Evolutionary conservation across 148 eudicot species (phyloP), one percentile per base, ranked within the genome.

Genomic region (Cornus kousa): DNA sequence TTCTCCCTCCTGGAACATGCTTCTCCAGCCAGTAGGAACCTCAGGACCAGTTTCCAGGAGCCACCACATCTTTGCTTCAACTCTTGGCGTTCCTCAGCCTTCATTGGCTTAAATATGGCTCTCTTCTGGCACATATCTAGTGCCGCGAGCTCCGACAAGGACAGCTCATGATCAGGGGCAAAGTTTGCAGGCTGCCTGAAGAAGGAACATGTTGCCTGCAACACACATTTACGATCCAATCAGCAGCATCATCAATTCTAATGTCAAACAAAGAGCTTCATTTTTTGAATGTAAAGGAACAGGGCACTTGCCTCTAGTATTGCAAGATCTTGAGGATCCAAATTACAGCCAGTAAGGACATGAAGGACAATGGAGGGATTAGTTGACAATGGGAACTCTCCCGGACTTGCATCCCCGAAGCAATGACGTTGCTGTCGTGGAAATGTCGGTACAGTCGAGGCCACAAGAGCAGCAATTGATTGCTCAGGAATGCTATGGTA

Each of bases 171-270:
- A 80, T 90, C 98, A 53, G 98, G 99, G 80, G 89, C 82, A 79
- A 91, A 91, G 74, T 90, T 82, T 35, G 97, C 99, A 55, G 97
- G 97, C 74, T 93, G 91, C 86, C 90, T 89, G 79, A 95, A 93
- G 89, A 95, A 95, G 67, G 91, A 87, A 81, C 99, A 91, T 16
- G 99, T 95, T 4, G 94, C 97, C 99, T 95, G 91, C 83, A 85
- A 84, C 67, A 81, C 74, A 83, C 64, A 39, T 72, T 71, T 66
- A 57, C 77, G 82, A 77, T 80, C 81, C 90, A 89, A 88, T 90
- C 92, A 95, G 96, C 90, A 86, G 96, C 87, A 91, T 78, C 89
- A 95, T 89, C 93, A 91, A 89, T 89, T 89, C 91, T 78, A 84
- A 80, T 3, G 8, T 71, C 67, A 53, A 43, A 43, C 3, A 57